phyloP scores from a whole-genome alignment of 2,329 filamentous ascomycete species.

The Cytospora schulzeri region DNA sequence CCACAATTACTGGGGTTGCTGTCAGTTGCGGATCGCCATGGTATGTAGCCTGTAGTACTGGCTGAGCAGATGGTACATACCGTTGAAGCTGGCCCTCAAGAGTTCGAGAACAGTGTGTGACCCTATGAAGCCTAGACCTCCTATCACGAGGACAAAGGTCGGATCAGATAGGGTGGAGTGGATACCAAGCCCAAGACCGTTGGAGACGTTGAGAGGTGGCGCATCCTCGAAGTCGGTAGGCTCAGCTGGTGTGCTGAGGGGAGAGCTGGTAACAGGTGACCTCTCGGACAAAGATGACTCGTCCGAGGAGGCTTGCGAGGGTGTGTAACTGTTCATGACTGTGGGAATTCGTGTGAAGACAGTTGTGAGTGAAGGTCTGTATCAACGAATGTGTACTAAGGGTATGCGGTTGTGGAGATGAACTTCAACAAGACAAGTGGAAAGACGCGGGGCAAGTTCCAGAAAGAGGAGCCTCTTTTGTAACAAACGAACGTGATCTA shows the following conservation, averaged over 20 bases:
- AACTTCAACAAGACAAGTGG: slow-evolving; percentile 1
- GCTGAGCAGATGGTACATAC: slow-evolving; percentile 10
- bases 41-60: neutral
- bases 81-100: slow-evolving; percentile 55
- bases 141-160: slow-evolving; percentile 50
- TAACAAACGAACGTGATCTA: slow-evolving; percentile 18
- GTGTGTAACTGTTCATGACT: slow-evolving; percentile 27
- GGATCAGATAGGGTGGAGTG: slow-evolving; percentile 24
- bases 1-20: slow-evolving; percentile 43
- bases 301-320: slow-evolving; percentile 19
- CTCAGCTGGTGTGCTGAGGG: slow-evolving; percentile 26
- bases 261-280: slow-evolving; percentile 29
- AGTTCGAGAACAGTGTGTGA: slow-evolving; percentile 58
- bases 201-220: slow-evolving; percentile 19
- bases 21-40: slow-evolving; percentile 7
- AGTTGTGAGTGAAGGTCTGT: neutral
- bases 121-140: slow-evolving; percentile 58
- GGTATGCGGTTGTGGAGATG: neutral
- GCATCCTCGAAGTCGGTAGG: slow-evolving; percentile 28
- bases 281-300: slow-evolving; percentile 23
- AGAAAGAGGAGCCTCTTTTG: slow-evolving; percentile 24
- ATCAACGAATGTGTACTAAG: slow-evolving; percentile 4
- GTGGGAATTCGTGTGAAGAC: neutral
- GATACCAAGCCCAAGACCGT: slow-evolving; percentile 21
- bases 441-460: neutral